Evolutionary conservation across 1,284 basidiomycete genomes (phyloP), one percentile per base, ranked within the genome.

Genomic region (Pisolithus thermaeus): DNA sequence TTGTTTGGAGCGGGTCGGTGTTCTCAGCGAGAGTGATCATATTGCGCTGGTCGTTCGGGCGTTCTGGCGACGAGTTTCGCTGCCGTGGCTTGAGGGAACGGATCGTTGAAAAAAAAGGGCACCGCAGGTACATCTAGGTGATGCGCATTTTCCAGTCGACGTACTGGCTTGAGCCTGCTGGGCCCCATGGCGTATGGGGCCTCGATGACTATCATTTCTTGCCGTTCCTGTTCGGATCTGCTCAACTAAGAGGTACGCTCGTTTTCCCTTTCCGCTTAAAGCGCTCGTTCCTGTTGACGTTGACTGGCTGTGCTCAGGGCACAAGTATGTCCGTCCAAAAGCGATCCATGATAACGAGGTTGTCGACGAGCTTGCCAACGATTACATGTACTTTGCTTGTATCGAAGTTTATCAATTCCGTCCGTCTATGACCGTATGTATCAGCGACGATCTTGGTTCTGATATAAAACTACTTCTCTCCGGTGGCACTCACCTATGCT

Each of bases 401-500:
- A 96, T 99, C 61, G 18, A 78, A 84, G 49, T 98, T 97, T 68
- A 98, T 98, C 73, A 97, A 98, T 69, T 93, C 92, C 14, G 91
- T 92, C 56, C 43, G 84, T 70, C 7, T 46, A 27, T n/a, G 18
- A 8, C 46, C 27, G 42, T 6, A 35, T 27, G 5, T 20, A 38
- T 36, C 36, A 9, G 11, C 18, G 38, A 36, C 7, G 2, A 38
- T 20, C 46, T 27, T 47, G 32, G 36, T 35, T 9, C 20, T 42
- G 25, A 47, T 32, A 38, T 62, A 98, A 99, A 70, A 95, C 94
- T 0, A 94, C 94, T 0, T 94, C 92, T 0, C 75, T 99, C 3
- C 80, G 94, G 46, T 99, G 96, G 97, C 97, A 99, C 71, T 97
- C 93, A 0, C 97, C 96, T 1, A 99, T 99, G 96, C 80, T 99